phyloP scores from a whole-genome alignment of 306 rosid species.

The Lathyrus sativus region DNA sequence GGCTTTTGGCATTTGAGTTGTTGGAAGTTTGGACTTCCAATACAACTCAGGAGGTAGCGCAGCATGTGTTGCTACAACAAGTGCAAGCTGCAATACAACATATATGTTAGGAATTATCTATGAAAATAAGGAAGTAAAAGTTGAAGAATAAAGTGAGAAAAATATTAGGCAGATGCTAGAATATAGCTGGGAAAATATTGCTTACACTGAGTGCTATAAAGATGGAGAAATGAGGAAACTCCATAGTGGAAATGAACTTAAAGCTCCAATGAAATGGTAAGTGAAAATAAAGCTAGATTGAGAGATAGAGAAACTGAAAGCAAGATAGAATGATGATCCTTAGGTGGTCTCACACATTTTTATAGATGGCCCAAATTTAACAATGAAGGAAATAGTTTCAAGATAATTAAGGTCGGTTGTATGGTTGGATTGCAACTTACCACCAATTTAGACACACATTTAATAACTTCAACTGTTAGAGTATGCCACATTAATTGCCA shows the following conservation, averaged over 20 bases:
- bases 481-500: conserved; percentile 36
- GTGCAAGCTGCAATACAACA: conserved; percentile 43
- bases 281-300: background rate
- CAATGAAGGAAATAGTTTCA: conserved; percentile 11
- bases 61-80: conserved; percentile 58
- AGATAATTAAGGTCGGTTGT: conserved; percentile 28
- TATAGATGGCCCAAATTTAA: conserved; percentile 30
- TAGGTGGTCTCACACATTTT: conserved; percentile 19
- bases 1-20: conserved; percentile 43
- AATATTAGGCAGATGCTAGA: conserved; percentile 1
- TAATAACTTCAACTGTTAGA: conserved; percentile 61
- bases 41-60: conserved; percentile 60
- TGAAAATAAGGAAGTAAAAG: background rate
- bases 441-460: conserved; percentile 28
- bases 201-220: conserved; percentile 54
- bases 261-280: no score
- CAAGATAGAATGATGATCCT: conserved; percentile 23
- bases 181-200: background rate
- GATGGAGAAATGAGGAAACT: conserved; percentile 36
- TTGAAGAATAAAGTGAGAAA: background rate
- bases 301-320: conserved; percentile 19
- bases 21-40: conserved; percentile 69
- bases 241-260: conserved; percentile 41
- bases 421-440: conserved; percentile 11
- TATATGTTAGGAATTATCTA: background rate